Conservation (phyloP, 257 asterid genomes). For the Perilla frutescens region DNA sequence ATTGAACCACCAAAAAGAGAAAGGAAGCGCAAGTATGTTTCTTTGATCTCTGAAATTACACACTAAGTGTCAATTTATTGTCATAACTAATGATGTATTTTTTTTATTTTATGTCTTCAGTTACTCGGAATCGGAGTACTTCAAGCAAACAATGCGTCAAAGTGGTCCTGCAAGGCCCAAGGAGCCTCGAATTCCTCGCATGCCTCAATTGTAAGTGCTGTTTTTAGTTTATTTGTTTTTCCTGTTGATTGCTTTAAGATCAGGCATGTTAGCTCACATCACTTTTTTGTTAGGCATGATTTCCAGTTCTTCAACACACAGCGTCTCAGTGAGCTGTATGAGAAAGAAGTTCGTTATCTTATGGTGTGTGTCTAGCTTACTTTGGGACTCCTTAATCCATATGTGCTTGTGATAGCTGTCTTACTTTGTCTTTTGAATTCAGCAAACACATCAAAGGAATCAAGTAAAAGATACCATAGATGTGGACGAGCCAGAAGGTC, state of each 20-base stretch:
- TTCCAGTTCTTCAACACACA: slow-evolving; percentile 99
- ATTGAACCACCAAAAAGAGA: slow-evolving; percentile 93
- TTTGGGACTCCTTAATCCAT: slow-evolving; percentile 20
- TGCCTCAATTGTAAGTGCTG: slow-evolving; percentile 92
- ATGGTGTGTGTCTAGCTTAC: slow-evolving; percentile 66
- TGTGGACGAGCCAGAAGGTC: slow-evolving; percentile 95
- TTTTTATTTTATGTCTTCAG: slow-evolving; percentile 41
- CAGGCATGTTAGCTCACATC: slow-evolving; percentile 36
- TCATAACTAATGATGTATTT: slow-evolving; percentile 14
- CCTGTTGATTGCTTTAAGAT: neutral
- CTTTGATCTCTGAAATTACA: slow-evolving; percentile 25
- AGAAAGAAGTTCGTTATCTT: slow-evolving; percentile 96
- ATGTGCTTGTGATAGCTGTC: slow-evolving; percentile 26
- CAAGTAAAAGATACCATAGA: slow-evolving; percentile 91
- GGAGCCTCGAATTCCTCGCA: slow-evolving; percentile 99
- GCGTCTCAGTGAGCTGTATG: slow-evolving; percentile 95
- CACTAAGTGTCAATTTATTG: neutral
- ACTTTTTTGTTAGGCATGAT: slow-evolving; percentile 75
- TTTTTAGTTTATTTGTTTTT: slow-evolving; percentile 19
- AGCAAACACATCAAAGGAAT: slow-evolving; percentile 84
- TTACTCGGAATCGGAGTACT: slow-evolving; percentile 96
- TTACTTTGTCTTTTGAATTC: slow-evolving; percentile 36
- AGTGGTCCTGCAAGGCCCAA: slow-evolving; percentile 93
- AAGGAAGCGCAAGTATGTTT: slow-evolving; percentile 93
- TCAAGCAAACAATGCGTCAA: slow-evolving; percentile 99